Evolutionary conservation across 148 eudicot genomes (phyloP).

Genomic region (Spergularia bocconei): DNA sequence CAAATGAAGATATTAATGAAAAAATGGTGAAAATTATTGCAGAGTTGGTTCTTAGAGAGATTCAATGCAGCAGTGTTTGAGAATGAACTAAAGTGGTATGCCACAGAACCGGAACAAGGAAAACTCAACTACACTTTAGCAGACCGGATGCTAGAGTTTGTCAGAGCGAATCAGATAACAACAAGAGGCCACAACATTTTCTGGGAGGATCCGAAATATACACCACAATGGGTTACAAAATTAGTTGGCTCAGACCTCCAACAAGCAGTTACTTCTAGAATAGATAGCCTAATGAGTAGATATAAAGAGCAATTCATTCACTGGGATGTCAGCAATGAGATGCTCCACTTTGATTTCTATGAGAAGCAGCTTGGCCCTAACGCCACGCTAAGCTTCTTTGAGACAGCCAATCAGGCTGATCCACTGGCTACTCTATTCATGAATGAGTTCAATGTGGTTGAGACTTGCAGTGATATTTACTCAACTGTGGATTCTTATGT

Average conservation of each 20-base stretch:
- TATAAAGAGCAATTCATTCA: conserved; percentile 74
- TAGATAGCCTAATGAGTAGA: conserved; percentile 53
- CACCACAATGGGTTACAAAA: conserved; percentile 64
- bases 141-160: conserved; percentile 68
- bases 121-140: conserved; percentile 62
- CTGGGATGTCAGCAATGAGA: conserved; percentile 92
- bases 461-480: conserved; percentile 58
- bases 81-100: conserved; percentile 90
- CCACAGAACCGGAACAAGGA: conserved; percentile 65
- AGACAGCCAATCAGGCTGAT: conserved; percentile 56
- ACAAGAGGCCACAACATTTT: conserved; percentile 88
- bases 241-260: conserved; percentile 45
- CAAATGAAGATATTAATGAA: too few species aligned
- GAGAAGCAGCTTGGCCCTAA: conserved; percentile 66
- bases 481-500: conserved; percentile 71
- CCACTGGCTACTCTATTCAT: conserved; percentile 68
- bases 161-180: conserved; percentile 53
- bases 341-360: conserved; percentile 74
- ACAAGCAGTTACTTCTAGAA: conserved; percentile 49
- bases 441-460: conserved; percentile 91
- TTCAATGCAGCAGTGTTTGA: conserved; percentile 91
- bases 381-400: conserved; percentile 55
- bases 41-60: conserved; percentile 80
- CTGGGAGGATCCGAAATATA: conserved; percentile 73
- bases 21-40: conserved; percentile 6